Percentiles rank a stretch among this genome's conserved stretches.
phyloP scores from a whole-genome alignment of 768 basidiomycete species.

The Tremella fuciformis region DNA sequence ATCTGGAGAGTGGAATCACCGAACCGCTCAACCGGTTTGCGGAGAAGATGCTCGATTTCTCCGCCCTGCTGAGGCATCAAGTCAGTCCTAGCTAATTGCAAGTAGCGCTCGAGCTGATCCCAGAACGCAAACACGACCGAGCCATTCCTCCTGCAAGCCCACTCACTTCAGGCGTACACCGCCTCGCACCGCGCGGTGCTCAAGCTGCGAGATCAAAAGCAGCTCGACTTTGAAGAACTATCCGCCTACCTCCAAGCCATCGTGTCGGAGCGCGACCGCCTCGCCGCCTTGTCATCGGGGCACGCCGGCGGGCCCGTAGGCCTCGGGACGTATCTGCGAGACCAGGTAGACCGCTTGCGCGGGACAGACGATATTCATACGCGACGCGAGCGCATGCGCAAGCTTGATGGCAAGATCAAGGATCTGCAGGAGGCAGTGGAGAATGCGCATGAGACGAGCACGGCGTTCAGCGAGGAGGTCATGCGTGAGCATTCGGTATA shows the following conservation, averaged over 20 bases:
- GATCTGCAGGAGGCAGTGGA: slow-evolving; percentile 97
- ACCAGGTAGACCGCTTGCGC: slow-evolving; percentile 83
- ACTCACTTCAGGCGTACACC: slow-evolving; percentile 89
- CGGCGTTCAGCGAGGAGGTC: slow-evolving; percentile 94
- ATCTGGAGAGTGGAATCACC: slow-evolving; percentile 96
- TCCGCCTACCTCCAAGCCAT: slow-evolving; percentile 92
- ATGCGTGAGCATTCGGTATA: slow-evolving; percentile 85
- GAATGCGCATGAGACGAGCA: slow-evolving; percentile 89
- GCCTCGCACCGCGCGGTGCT: slow-evolving; percentile 90
- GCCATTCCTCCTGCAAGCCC: slow-evolving; percentile 83
- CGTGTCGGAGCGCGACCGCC: slow-evolving; percentile 83
- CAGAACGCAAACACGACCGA: slow-evolving; percentile 89
- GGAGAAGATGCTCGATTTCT: slow-evolving; percentile 91
- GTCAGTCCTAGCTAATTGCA: slow-evolving; percentile 55
- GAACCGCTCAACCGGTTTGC: slow-evolving; percentile 96
- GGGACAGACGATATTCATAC: slow-evolving; percentile 91
- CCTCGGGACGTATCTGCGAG: slow-evolving; percentile 82
- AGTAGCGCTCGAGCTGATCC: not conserved
- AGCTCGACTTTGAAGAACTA: slow-evolving; percentile 96
- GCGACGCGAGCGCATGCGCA: slow-evolving; percentile 87
- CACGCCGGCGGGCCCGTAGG: slow-evolving; percentile 74
- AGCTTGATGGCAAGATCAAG: slow-evolving; percentile 89
- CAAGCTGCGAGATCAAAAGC: slow-evolving; percentile 95
- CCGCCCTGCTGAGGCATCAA: slow-evolving; percentile 77
- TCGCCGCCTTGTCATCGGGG: slow-evolving; percentile 84